Conservation (phyloP, 192 early-diverging fungal species). For the Pilobolus umbonatus region DNA sequence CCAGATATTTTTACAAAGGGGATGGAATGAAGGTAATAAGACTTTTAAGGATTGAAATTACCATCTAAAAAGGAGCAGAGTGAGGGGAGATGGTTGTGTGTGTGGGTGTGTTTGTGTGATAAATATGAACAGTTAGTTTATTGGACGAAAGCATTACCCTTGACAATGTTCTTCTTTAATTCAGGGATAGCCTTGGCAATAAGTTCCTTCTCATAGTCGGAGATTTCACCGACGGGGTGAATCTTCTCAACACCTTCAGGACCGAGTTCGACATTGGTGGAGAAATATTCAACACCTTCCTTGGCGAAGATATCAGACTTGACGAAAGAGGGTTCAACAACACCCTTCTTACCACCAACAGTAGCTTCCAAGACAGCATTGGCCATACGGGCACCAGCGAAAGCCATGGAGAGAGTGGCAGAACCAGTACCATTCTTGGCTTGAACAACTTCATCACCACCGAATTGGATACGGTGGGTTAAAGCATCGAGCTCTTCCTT, state of each 20-base stretch:
- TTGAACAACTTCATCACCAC: constrained; percentile 99
- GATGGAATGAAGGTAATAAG: no score
- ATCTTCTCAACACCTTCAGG: constrained; percentile 86
- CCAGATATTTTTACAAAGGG: no score
- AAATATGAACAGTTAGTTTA: no score
- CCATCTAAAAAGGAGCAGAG: no score
- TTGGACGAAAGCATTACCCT: constrained; percentile 53
- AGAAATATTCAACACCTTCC: constrained; percentile 69
- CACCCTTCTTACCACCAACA: constrained; percentile 70
- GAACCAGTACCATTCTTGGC: constrained; percentile 96
- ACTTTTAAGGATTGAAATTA: no score
- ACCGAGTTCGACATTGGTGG: constrained; percentile 73
- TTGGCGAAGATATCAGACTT: constrained; percentile 51
- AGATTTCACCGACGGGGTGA: constrained; percentile 68
- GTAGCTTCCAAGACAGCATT: constrained; percentile 80
- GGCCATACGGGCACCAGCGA: constrained; percentile 87
- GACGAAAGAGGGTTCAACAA: constrained; percentile 90
- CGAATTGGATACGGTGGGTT: constrained; percentile 97
- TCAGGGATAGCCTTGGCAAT: constrained; percentile 80
- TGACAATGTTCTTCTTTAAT: constrained; percentile 88
- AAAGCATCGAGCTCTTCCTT: constrained; percentile 82
- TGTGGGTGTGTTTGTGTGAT: no score
- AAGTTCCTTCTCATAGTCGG: constrained; percentile 84
- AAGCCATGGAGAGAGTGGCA: constrained; percentile 89
- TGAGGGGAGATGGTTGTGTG: no score